phyloP scores from a whole-genome alignment of 371 early-diverging fungal species.

The Zychaea mexicana region DNA sequence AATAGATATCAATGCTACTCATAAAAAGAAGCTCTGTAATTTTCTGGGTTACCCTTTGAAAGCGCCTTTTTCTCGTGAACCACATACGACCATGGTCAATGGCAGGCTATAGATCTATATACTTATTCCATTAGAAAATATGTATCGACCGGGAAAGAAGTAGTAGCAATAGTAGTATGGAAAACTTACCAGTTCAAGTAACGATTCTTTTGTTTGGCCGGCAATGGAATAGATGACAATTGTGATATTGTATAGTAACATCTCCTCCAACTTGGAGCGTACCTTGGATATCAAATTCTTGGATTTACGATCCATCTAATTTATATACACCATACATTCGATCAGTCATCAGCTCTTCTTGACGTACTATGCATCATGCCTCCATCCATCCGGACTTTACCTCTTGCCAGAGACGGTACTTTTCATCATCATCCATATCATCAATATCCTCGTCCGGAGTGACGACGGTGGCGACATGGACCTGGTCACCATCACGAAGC shows the following conservation, averaged over 20 bases:
- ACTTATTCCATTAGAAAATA: too few relatives aligned
- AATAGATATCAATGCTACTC: neutral
- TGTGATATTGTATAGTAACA: conserved; percentile 55
- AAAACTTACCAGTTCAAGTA: conserved; percentile 51
- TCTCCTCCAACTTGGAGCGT: conserved; percentile 30
- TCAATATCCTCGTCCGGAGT: conserved; percentile 45
- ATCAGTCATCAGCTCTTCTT: too few relatives aligned
- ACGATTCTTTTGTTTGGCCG: conserved; percentile 53
- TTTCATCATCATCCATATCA: conserved; percentile 39
- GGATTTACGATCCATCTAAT: conserved; percentile 42
- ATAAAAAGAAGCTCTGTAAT: too few relatives aligned
- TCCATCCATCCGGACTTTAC: too few relatives aligned
- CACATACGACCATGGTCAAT: conserved; percentile 60
- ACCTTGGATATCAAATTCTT: conserved; percentile 50
- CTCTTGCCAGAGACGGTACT: conserved; percentile 39
- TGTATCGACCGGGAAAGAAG: too few relatives aligned
- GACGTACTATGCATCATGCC: too few relatives aligned
- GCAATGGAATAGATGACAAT: conserved; percentile 54
- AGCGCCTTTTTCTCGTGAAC: conserved; percentile 56
- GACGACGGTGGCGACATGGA: conserved; percentile 57
- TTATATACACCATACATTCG: too few relatives aligned
- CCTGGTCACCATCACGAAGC: conserved; percentile 53
- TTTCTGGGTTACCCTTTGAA: conserved; percentile 65
- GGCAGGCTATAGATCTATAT: conserved; percentile 46
- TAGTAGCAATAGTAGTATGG: too few relatives aligned